Conservation (phyloP, 163 green algal genomes). For the Chlorella variabilis region DNA sequence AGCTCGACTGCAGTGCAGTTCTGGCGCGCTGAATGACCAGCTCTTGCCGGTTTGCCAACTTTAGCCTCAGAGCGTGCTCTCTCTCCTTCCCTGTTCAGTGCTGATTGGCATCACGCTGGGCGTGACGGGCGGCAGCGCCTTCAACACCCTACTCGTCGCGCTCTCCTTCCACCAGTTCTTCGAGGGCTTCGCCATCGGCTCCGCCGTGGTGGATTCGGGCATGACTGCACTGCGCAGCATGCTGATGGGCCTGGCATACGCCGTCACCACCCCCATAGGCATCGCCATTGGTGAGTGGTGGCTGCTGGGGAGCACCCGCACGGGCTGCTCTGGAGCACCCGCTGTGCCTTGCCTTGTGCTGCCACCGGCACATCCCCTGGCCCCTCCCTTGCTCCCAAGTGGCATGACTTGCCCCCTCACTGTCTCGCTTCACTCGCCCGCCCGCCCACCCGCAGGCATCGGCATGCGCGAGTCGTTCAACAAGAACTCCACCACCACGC, state of each 20-base stretch:
- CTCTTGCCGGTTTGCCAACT: too few relatives aligned
- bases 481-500: background rate
- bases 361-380: background rate
- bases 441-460: slow-evolving; percentile 27
- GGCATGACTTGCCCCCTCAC: background rate
- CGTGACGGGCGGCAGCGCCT: slow-evolving; percentile 24
- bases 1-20: background rate
- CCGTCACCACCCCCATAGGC: slow-evolving; percentile 39
- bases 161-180: slow-evolving; percentile 55
- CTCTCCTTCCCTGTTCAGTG: background rate
- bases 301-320: background rate
- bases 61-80: too few relatives aligned
- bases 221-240: background rate
- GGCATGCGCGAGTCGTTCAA: slow-evolving; percentile 28
- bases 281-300: slow-evolving; percentile 29
- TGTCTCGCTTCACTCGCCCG: background rate
- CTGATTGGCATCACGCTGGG: slow-evolving; percentile 55
- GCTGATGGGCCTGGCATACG: slow-evolving; percentile 15
- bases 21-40: too few relatives aligned
- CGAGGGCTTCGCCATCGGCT: slow-evolving; percentile 50
- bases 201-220: slow-evolving; percentile 26
- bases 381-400: background rate
- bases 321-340: too few relatives aligned
- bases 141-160: slow-evolving; percentile 45
- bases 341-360: too few relatives aligned